Base-by-base conservation (phyloP, 1,139 yeast genomes). In the Candida tetrigidarum region DNA sequence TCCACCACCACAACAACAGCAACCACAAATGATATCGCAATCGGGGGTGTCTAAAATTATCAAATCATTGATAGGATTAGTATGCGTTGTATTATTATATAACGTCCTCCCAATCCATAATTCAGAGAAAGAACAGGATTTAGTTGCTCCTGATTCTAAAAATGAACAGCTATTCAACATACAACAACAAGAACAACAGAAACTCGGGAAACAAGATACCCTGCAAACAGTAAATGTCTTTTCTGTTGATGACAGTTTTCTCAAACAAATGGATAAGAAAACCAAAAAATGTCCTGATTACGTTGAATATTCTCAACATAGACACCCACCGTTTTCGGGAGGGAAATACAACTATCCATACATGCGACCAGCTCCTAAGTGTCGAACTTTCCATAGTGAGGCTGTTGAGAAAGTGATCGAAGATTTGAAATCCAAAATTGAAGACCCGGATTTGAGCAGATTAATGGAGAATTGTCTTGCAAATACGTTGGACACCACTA, bases 401-500 rank as follows among this genome's bases (percentile, higher is more conserved):
- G 80, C 81, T 0, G 86, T 90, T 4, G 97, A 90, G 48, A 54
- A 58, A n/a, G 68, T 84, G 33, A 80, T 90, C 22, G 60, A 55
- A 1, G 84, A 81, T 45, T 69, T 88, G 60, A 77, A 67, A 43
- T 34, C 42, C 3, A 75, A 76, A 54, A 69, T 87, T 16, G 61
- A 63, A 30, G 83, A 84, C 57, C 77, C 76, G 0, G 96, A 90
- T 60, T 66, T 90, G 43, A 88, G 86, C 2, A 68, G 95, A 43
- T 64, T 90, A 49, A 78, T 90, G 54, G 96, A 89, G 57, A 90
- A 90, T 59, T 78, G 95, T 45, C 76, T 90, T 49, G 97, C 97
- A 7, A 91, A 91, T 59, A 90, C 97, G 0, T 68, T 91, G 42
- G 97, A 90, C 58, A 90, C 97, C 0, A 89, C 97, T 0, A 81